Evolutionary conservation across 2,329 filamentous ascomycete species (phyloP), one percentile per base, ranked within the genome.

Genomic region (Lasiodiplodia gonubiensis): DNA sequence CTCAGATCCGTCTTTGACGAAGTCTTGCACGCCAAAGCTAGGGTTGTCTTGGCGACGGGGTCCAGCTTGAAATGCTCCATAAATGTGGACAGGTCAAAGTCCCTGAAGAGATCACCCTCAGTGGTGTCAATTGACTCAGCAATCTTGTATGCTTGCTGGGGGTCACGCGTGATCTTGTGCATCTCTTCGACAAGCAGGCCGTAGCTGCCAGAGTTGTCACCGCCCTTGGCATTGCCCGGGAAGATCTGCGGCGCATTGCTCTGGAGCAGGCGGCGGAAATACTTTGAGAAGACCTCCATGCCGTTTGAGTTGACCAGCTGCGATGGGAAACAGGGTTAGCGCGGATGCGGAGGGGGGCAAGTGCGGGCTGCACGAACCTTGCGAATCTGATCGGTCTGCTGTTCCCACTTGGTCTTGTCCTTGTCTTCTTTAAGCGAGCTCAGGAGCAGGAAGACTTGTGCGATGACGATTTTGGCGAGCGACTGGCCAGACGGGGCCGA

Each of bases 261-360:
- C 80, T 91, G 91, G 77, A 99, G 88, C 78, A 98, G 86, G 81
- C 94, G 92, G 80, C 93, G 90, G 81, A 99, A 97, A 81, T 95
- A 97, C 84, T 94, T 96, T 69, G 92, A 90, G 80, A 94, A 97
- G 78, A 97, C 93, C 86, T 99, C 96, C 94, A 99, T 99, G 78
- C 94, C 94, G 93, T 97, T 90, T 76, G 94, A 94, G 88, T 97
- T 90, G 83, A 98, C 91, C 79, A 98, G 89, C 92, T 97, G 71
- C n/a, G 70, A 30, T 27, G 59, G 25, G 59, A 23, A 12, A 21
- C 49, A 33, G 46, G 37, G 68, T 77, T 67, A 77, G 74, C 67
- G 70, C 59, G 27, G 16, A 57, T 54, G 61, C 25, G 25, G 23
- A 25, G 25, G 52, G 37, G 64, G 18, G 27, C 51, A 27, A 10